Base-by-base conservation (phyloP, 2,329 filamentous ascomycete species). In the Fusarium heterosporum region DNA sequence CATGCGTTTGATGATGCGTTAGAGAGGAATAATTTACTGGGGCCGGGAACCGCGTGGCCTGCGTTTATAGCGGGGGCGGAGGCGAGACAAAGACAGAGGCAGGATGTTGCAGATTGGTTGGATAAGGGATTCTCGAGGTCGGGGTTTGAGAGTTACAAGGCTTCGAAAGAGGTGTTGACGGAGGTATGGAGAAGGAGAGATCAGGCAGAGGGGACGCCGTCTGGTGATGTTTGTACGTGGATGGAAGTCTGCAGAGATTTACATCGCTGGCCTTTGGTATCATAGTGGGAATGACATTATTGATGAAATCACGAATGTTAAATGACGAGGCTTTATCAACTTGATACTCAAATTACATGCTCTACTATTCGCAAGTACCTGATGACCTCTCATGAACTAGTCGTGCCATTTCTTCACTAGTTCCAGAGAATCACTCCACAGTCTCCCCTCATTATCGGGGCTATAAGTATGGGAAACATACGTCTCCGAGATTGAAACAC, bases 121-220 rank as follows among this genome's bases (percentile, higher is more conserved):
- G 66, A 71, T 11, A 71, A 65, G 19, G 68, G 68, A 0, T 71
- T 67, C 19, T 30, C 34, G 3, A 69, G 59, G 14, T 62, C 62
- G 6, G 68, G 68, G 3, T 71, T 71, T n/a, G 63, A 64, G 55
- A 69, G 68, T 17, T 71, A 71, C 19, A 56, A 58, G 11, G 60
- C 54, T 3, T 61, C 61, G 1, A 63, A 58, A 12, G 68, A 71
- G 8, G 59, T 71, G 30, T 17, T 71, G 29, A 36, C 42, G 0
- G 68, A 71, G 42, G 62, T 71, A 41, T 71, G 68, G 68, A 64
- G 55, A 47, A 51, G 68, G n/a, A 47, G 68, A n/a, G 68, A 71
- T 48, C 55, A 58, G 19, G 59, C 53, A 1, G 68, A 61, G 19
- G 56, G 62, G 9, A 50, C 43, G 50, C 29, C 56, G 1, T 52